Evolutionary conservation across 2,329 filamentous ascomycete species (phyloP).

Genomic region (Amauroascus niger): DNA sequence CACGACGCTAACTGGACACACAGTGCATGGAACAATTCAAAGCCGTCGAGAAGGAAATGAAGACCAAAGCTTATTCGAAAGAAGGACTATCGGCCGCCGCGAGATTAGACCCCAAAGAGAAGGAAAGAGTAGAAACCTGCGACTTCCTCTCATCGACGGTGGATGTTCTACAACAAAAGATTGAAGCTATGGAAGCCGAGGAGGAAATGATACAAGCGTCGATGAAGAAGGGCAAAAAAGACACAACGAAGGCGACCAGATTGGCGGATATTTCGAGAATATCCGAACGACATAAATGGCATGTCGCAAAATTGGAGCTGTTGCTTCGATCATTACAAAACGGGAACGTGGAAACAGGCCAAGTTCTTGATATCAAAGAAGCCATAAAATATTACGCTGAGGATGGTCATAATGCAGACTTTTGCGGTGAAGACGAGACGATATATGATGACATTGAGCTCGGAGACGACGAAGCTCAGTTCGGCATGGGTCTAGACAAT

Average conservation of each 20-base stretch:
- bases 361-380: constrained; percentile 82
- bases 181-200: constrained; percentile 86
- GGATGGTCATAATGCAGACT: constrained; percentile 79
- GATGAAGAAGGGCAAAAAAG: constrained; percentile 91
- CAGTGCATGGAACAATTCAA: constrained; percentile 94
- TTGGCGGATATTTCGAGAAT: constrained; percentile 74
- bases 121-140: constrained; percentile 79
- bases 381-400: constrained; percentile 92
- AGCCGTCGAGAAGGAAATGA: constrained; percentile 99
- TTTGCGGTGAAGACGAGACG: constrained; percentile 75
- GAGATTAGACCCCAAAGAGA: constrained; percentile 94
- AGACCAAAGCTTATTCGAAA: constrained; percentile 98
- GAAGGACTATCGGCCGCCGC: constrained; percentile 85
- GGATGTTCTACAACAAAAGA: constrained; percentile 85
- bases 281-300: constrained; percentile 93
- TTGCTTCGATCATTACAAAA: constrained; percentile 86
- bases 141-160: constrained; percentile 82
- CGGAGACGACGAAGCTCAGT: constrained; percentile 81
- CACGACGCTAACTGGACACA: constrained; percentile 15
- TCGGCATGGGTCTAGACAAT: constrained; percentile 67
- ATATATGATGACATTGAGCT: constrained; percentile 93
- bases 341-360: constrained; percentile 74
- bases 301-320: constrained; percentile 84
- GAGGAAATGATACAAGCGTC: constrained; percentile 74
- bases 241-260: constrained; percentile 70